Conservation (phyloP, 805 yeast species). For the Wickerhamomyces alni region DNA sequence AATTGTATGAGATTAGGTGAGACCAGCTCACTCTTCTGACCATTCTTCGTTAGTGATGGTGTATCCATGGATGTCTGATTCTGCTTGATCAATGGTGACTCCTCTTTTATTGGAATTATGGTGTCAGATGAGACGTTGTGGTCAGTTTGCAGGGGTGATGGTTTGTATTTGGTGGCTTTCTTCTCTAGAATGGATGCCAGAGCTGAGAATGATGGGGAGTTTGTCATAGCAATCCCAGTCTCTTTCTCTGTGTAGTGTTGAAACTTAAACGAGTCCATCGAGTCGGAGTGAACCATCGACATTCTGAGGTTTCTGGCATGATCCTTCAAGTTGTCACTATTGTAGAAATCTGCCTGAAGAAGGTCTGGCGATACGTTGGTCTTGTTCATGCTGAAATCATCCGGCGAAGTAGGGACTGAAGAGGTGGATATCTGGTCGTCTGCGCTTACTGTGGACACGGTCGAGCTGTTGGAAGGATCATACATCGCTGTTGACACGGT, state of each 20-base stretch:
- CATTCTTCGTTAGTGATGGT: neutral
- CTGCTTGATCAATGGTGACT: neutral
- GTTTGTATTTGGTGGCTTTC: conserved; percentile 24
- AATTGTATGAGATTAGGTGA: conserved; percentile 34
- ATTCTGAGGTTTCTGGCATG: conserved; percentile 1
- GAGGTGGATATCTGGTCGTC: neutral
- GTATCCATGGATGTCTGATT: neutral
- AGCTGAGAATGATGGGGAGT: conserved; percentile 38
- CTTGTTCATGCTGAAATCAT: neutral
- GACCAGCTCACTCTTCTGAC: neutral
- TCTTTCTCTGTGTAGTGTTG: neutral
- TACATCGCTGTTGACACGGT: neutral
- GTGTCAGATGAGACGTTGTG: conserved; percentile 10
- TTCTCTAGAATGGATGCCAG: conserved; percentile 34
- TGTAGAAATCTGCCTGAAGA: neutral
- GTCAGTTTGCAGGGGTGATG: conserved; percentile 4
- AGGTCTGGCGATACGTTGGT: neutral
- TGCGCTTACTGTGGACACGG: neutral
- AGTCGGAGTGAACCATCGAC: neutral
- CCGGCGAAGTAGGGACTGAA: neutral
- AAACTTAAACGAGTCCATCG: neutral
- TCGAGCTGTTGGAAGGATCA: neutral
- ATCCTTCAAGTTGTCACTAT: neutral
- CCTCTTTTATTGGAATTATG: conserved; percentile 7
- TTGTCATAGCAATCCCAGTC: conserved; percentile 23